Conservation (phyloP, 2,329 filamentous ascomycete genomes). For the Fonsecaea nubica region DNA sequence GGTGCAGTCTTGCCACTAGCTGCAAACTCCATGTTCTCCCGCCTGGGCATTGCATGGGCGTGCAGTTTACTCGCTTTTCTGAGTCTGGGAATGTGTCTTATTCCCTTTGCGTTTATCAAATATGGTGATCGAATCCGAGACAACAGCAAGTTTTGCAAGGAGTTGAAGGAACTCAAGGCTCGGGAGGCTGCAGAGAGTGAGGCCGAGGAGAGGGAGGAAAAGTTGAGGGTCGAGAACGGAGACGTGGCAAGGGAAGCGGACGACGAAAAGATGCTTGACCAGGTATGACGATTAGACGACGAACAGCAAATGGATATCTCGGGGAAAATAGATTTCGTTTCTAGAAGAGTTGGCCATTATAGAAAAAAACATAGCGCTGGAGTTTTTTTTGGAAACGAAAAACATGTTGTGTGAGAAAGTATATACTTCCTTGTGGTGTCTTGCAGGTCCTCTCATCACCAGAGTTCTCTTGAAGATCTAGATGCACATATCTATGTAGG, state of each 20-base stretch:
- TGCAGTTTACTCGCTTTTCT: conserved; percentile 51
- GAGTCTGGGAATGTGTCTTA: conserved; percentile 48
- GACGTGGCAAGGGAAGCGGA: background rate
- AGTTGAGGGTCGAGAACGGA: conserved; percentile 6
- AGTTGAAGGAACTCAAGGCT: conserved; percentile 47
- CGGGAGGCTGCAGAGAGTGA: conserved; percentile 41
- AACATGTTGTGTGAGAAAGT: background rate
- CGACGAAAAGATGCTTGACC: background rate
- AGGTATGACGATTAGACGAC: conserved; percentile 1
- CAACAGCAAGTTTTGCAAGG: conserved; percentile 52
- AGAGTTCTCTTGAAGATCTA: no score
- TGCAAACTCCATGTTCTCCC: conserved; percentile 47
- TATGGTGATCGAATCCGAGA: conserved; percentile 49
- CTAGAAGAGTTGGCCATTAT: background rate
- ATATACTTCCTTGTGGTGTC: no score
- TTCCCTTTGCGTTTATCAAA: conserved; percentile 52
- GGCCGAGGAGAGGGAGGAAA: conserved; percentile 20
- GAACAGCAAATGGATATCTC: background rate
- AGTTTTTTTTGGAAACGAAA: background rate
- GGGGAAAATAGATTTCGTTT: background rate
- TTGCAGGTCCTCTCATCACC: no score
- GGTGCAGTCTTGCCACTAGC: conserved; percentile 64
- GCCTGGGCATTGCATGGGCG: conserved; percentile 51
- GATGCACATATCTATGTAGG: no score
- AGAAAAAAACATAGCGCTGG: background rate